Conservation (phyloP, 352 stramenopile species). For the Hyaloperonospora brassicae region DNA sequence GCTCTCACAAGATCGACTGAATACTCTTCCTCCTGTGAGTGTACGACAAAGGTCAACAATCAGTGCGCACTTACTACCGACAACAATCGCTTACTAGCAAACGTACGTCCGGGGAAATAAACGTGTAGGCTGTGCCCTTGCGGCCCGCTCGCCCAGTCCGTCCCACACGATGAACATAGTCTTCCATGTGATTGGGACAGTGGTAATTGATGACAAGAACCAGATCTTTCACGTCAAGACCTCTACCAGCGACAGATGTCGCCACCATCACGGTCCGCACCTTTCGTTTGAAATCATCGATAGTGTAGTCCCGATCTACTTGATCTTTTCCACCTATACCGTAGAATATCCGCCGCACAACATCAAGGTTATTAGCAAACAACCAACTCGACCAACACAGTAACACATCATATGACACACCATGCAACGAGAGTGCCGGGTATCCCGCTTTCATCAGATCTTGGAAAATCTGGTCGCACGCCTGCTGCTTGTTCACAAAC, state of each 20-base stretch:
- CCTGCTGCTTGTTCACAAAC: slow-evolving; percentile 99
- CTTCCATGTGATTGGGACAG: slow-evolving; percentile 98
- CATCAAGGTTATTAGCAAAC: slow-evolving; percentile 7
- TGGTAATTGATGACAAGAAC: slow-evolving; percentile 99
- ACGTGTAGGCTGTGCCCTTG: slow-evolving; percentile 98
- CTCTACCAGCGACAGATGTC: slow-evolving; percentile 94
- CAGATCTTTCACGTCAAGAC: slow-evolving; percentile 97
- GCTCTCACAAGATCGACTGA: slow-evolving; percentile 96
- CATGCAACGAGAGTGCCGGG: slow-evolving; percentile 93
- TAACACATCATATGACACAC: slow-evolving; percentile 19
- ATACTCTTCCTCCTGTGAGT: slow-evolving; percentile 92
- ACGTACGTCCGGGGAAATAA: slow-evolving; percentile 93
- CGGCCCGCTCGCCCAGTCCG: slow-evolving; percentile 92
- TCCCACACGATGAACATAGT: slow-evolving; percentile 99
- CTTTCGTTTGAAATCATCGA: slow-evolving; percentile 98
- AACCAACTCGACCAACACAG: neutral
- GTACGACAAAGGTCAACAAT: slow-evolving; percentile 11
- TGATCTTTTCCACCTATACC: slow-evolving; percentile 95
- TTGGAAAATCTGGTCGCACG: slow-evolving; percentile 94
- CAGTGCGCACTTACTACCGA: neutral
- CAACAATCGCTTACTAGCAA: no score
- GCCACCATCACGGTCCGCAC: slow-evolving; percentile 89
- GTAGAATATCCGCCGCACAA: slow-evolving; percentile 3
- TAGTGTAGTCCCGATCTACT: slow-evolving; percentile 97
- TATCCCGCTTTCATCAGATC: slow-evolving; percentile 96